Evolutionary conservation across 495 filamentous ascomycete species (phyloP).

Genomic region (Aspergillus olivimuriae): DNA sequence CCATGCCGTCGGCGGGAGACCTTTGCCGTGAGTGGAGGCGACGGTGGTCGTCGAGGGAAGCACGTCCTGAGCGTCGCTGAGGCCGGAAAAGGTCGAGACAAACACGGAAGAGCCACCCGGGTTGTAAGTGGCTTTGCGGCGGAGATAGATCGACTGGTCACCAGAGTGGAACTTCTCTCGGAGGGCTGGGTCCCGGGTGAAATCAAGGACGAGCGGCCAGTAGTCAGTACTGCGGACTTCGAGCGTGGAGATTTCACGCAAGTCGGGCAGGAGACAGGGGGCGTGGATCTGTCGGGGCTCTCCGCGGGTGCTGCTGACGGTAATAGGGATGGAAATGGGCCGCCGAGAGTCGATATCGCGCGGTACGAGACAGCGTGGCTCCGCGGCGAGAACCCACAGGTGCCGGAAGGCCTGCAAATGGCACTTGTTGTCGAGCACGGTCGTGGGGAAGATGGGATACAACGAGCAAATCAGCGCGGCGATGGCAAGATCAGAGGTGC

Average conservation of each 20-base stretch:
- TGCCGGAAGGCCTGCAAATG: slow-evolving; percentile 97
- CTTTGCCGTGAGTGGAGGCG: slow-evolving; percentile 23
- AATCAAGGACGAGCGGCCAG: slow-evolving; percentile 81
- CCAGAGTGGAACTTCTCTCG: slow-evolving; percentile 60
- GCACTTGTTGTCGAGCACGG: slow-evolving; percentile 84
- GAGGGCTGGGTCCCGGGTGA: slow-evolving; percentile 55
- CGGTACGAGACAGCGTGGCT: slow-evolving; percentile 78
- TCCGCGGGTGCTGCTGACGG: slow-evolving; percentile 46
- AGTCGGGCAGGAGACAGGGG: slow-evolving; percentile 80
- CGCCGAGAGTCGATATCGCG: slow-evolving; percentile 78
- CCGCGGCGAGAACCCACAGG: slow-evolving; percentile 92
- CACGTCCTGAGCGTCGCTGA: slow-evolving; percentile 36
- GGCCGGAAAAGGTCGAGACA: slow-evolving; percentile 57
- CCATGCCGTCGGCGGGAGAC: slow-evolving; percentile 24
- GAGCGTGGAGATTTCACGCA: slow-evolving; percentile 60
- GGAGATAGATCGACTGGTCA: slow-evolving; percentile 74
- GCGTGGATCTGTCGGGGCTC: slow-evolving; percentile 40
- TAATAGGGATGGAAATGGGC: slow-evolving; percentile 68
- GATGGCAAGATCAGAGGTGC: slow-evolving; percentile 80
- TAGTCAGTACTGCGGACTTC: slow-evolving; percentile 64
- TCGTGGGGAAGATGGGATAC: slow-evolving; percentile 85
- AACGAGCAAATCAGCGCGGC: slow-evolving; percentile 85
- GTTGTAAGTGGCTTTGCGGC: slow-evolving; percentile 66
- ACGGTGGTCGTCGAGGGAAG: slow-evolving; percentile 23
- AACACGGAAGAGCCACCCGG: slow-evolving; percentile 63